A percentile compares a stretch with the other conserved stretches of the same genome.
Conservation (phyloP, 164 flowering plant genomes). For the Amborella trichopoda region DNA sequence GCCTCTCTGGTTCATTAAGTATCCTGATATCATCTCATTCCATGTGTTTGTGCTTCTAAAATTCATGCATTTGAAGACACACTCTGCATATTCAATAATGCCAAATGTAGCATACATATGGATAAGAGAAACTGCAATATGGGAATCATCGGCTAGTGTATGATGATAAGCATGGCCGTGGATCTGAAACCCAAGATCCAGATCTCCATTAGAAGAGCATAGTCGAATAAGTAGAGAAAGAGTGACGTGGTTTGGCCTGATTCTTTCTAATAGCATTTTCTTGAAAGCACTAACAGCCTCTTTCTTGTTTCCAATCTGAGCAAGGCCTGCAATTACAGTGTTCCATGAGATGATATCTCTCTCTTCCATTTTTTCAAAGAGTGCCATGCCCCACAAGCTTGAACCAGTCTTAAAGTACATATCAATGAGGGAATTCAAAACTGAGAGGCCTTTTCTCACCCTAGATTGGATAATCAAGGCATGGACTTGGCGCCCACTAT, state of each 20-base stretch:
- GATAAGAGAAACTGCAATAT: conserved; percentile 23
- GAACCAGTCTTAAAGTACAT: conserved; percentile 30
- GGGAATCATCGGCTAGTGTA: conserved; percentile 17
- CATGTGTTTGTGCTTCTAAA: conserved; percentile 14
- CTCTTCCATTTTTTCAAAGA: conserved; percentile 21
- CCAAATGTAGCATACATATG: conserved; percentile 32
- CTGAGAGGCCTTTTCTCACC: conserved; percentile 12
- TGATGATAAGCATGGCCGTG: conserved; percentile 19
- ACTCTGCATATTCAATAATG: conserved; percentile 15
- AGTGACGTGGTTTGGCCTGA: conserved; percentile 29
- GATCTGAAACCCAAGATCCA: conserved; percentile 35
- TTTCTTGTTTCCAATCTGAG: conserved; percentile 16
- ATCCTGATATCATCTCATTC: conserved; percentile 45
- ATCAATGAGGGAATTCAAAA: conserved; percentile 34
- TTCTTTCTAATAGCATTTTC: conserved; percentile 15
- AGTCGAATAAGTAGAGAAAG: conserved; percentile 35
- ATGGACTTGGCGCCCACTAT: conserved; percentile 34
- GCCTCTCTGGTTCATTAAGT: conserved; percentile 13
- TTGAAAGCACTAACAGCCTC: conserved; percentile 16
- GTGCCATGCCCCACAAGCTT: conserved; percentile 16
- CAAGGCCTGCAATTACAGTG: conserved; percentile 22
- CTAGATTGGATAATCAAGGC: conserved; percentile 23
- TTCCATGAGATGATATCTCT: conserved; percentile 49
- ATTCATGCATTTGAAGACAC: conserved; percentile 15
- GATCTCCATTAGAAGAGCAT: conserved; percentile 22